Evolutionary conservation across 352 stramenopile genomes (phyloP).

Genomic region (Phytophthora colocasiae): DNA sequence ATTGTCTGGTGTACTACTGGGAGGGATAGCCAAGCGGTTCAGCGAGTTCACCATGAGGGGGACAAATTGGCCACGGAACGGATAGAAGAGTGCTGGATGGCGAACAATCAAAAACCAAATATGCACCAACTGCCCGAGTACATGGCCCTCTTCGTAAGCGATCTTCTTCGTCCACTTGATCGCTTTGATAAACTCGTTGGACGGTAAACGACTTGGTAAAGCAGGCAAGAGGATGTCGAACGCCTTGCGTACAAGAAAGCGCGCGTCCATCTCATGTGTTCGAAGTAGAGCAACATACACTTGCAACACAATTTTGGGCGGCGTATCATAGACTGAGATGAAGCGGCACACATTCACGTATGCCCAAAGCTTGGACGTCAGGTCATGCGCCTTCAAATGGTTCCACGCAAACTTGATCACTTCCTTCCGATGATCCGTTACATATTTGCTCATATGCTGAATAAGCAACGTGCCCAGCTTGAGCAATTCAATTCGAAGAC

Average conservation of each 20-base stretch:
- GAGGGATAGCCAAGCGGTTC: constrained; percentile 94
- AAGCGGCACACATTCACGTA: constrained; percentile 98
- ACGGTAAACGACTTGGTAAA: constrained; percentile 88
- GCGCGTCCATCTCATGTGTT: constrained; percentile 95
- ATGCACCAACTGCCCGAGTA: constrained; percentile 95
- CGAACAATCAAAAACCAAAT: constrained; percentile 98
- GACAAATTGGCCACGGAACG: constrained; percentile 94
- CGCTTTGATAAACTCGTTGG: constrained; percentile 95
- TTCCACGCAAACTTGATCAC: constrained; percentile 99
- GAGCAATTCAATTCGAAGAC: constrained; percentile 92
- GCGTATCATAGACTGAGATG: constrained; percentile 96
- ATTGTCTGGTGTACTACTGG: constrained; percentile 94
- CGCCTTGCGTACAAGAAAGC: constrained; percentile 93
- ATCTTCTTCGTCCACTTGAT: constrained; percentile 99
- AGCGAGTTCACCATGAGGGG: constrained; percentile 97
- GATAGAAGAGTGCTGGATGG: constrained; percentile 94
- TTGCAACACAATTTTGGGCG: constrained; percentile 97
- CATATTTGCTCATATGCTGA: constrained; percentile 93
- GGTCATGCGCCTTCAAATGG: constrained; percentile 95
- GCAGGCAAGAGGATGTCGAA: constrained; percentile 97
- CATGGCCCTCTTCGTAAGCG: constrained; percentile 97
- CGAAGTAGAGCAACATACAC: constrained; percentile 96
- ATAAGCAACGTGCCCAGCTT: constrained; percentile 97
- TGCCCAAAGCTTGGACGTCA: constrained; percentile 96
- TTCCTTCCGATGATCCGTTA: constrained; percentile 95